Percentiles rank a stretch among this genome's conserved stretches.
Evolutionary conservation across 768 basidiomycete species (phyloP).

Genomic region (Leccinum variicolor): DNA sequence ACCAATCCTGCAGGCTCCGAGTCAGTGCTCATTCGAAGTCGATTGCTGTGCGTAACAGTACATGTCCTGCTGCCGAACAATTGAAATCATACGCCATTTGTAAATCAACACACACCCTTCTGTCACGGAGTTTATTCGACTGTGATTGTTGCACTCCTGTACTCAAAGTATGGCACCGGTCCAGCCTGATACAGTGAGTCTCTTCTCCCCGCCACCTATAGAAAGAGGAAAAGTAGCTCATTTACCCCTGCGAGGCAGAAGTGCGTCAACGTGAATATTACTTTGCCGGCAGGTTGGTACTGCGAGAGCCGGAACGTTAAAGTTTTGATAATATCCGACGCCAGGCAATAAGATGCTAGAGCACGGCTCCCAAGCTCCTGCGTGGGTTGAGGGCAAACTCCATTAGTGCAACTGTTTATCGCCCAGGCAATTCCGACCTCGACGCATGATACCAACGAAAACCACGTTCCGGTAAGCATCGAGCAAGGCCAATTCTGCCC

Average conservation of each 20-base stretch:
- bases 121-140: neutral
- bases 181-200: slow-evolving; percentile 12
- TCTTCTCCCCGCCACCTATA: neutral
- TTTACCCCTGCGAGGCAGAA: slow-evolving; percentile 16
- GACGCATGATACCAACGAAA: slow-evolving; percentile 15
- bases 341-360: slow-evolving; percentile 7
- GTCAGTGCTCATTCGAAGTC: neutral
- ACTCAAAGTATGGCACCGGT: slow-evolving; percentile 19
- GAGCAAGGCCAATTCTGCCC: slow-evolving; percentile 11
- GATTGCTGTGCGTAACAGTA: neutral
- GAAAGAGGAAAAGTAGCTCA: neutral
- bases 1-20: neutral
- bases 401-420: slow-evolving; percentile 15
- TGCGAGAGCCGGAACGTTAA: slow-evolving; percentile 11
- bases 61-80: too few relatives aligned
- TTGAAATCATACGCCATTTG: neutral
- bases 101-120: neutral
- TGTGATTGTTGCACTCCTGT: slow-evolving; percentile 16
- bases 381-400: slow-evolving; percentile 12
- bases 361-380: slow-evolving; percentile 12
- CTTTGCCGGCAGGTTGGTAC: slow-evolving; percentile 11
- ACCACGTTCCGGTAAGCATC: slow-evolving; percentile 4
- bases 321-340: slow-evolving; percentile 20
- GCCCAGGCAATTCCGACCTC: slow-evolving; percentile 20
- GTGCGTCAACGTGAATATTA: slow-evolving; percentile 17